phyloP scores from a whole-genome alignment of 495 filamentous ascomycete genomes.

The Penicillium crystallinum region DNA sequence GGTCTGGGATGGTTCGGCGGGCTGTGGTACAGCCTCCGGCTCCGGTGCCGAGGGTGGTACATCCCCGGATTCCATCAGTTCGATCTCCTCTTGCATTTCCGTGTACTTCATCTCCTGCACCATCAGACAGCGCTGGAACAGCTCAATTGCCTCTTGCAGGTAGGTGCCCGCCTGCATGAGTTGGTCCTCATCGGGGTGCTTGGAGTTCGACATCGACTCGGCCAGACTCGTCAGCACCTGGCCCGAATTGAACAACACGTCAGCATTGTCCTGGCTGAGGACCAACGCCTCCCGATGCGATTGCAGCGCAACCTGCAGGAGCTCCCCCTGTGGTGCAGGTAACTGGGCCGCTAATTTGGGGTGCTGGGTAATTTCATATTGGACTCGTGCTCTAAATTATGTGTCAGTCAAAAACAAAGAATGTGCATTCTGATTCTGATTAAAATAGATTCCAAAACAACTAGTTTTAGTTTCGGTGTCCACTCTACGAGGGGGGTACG shows the following conservation, averaged over 20 bases:
- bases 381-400: conserved; percentile 49
- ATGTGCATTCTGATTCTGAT: conserved; percentile 5
- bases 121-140: conserved; percentile 58
- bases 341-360: conserved; percentile 52
- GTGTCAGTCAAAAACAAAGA: background rate
- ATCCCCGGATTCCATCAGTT: conserved; percentile 36
- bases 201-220: conserved; percentile 50
- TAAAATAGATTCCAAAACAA: background rate
- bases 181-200: conserved; percentile 35
- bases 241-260: conserved; percentile 63
- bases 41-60: conserved; percentile 16
- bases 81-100: conserved; percentile 46
- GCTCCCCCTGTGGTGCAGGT: conserved; percentile 42
- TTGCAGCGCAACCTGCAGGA: conserved; percentile 52
- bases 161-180: conserved; percentile 38
- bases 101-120: conserved; percentile 53
- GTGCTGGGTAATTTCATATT: conserved; percentile 62
- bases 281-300: conserved; percentile 56
- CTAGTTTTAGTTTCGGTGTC: background rate
- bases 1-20: conserved; percentile 6
- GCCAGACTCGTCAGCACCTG: conserved; percentile 63
- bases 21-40: conserved; percentile 11
- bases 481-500: conserved; percentile 18
- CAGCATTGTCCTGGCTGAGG: conserved; percentile 56
- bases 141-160: conserved; percentile 56